These are phyloP conservation scores for Misopates orontium DNA, from an alignment of 257 asterid species.

Conservation along the genomic window DNA sequence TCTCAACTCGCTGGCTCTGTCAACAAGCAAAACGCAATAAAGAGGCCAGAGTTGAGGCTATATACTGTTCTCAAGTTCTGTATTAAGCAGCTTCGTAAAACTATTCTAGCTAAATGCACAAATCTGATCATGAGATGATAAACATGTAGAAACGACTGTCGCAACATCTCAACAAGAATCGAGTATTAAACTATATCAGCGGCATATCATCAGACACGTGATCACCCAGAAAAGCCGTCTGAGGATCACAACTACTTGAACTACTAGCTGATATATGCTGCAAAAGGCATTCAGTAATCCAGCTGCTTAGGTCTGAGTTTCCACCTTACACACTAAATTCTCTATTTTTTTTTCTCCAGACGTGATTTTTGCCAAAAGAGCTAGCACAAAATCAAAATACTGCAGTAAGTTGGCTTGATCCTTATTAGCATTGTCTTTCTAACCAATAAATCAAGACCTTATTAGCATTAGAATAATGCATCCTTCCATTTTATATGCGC, in stretches of 20 bases:
- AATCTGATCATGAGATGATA: neutral
- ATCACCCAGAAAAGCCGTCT: neutral
- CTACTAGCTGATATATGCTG: neutral
- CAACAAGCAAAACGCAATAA: constrained; percentile 19
- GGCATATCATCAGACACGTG: neutral
- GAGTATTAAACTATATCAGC: neutral
- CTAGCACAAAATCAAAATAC: neutral
- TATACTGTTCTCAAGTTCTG: neutral
- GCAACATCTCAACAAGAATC: neutral
- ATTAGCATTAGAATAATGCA: neutral
- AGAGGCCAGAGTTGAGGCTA: neutral
- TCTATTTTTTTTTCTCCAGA: neutral
- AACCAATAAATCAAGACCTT: neutral
- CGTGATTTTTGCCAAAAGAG: neutral
- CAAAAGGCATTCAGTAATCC: neutral
- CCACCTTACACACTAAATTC: neutral
- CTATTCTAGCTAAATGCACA: neutral
- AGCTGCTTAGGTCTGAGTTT: neutral
- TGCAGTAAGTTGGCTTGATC: neutral
- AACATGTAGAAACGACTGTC: neutral
- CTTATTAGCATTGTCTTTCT: neutral
- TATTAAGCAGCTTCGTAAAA: neutral
- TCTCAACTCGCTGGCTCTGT: constrained; percentile 87
- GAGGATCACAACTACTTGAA: neutral
- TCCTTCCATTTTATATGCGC: neutral